A percentile compares a stretch with the other conserved stretches of the same genome.
Evolutionary conservation across 2,329 filamentous ascomycete species (phyloP).

Genomic region (Colletotrichum navitas): DNA sequence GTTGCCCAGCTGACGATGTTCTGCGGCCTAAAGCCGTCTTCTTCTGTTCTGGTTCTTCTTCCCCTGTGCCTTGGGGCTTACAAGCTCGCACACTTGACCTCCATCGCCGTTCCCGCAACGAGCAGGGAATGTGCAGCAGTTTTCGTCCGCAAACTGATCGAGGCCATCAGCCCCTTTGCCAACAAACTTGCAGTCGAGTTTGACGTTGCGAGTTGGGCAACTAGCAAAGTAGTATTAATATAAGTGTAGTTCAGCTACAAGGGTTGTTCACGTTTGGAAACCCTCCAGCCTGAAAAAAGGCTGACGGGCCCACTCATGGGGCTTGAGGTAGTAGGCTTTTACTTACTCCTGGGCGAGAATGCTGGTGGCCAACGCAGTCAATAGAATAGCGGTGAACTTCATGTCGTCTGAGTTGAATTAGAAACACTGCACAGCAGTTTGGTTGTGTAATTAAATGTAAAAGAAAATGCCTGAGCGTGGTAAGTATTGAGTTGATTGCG

Average conservation of each 20-base stretch:
- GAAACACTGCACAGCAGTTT: slow-evolving; percentile 1
- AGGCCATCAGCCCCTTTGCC: slow-evolving; percentile 9
- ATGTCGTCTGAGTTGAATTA: not conserved
- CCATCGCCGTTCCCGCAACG: slow-evolving; percentile 23
- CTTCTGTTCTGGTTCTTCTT: no score
- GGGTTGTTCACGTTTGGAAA: no score
- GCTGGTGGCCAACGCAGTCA: not conserved
- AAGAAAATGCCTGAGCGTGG: not conserved
- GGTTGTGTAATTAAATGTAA: not conserved
- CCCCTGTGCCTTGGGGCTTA: no score
- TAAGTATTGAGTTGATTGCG: not conserved
- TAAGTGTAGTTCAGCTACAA: no score
- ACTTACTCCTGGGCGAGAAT: slow-evolving; percentile 21
- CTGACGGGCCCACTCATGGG: no score
- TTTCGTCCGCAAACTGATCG: slow-evolving; percentile 24
- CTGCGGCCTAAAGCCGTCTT: no score
- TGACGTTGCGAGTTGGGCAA: slow-evolving; percentile 23
- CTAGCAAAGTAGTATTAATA: not conserved
- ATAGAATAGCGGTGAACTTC: slow-evolving; percentile 2
- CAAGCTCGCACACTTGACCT: slow-evolving; percentile 27
- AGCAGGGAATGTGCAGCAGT: slow-evolving; percentile 15
- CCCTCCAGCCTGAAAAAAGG: no score
- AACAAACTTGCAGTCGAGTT: slow-evolving; percentile 14
- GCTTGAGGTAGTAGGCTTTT: not conserved
- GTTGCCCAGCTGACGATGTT: no score